A percentile compares a stretch with the other conserved stretches of the same genome.
Conservation (phyloP, 768 basidiomycete species). For the Lactarius hengduanensis region DNA sequence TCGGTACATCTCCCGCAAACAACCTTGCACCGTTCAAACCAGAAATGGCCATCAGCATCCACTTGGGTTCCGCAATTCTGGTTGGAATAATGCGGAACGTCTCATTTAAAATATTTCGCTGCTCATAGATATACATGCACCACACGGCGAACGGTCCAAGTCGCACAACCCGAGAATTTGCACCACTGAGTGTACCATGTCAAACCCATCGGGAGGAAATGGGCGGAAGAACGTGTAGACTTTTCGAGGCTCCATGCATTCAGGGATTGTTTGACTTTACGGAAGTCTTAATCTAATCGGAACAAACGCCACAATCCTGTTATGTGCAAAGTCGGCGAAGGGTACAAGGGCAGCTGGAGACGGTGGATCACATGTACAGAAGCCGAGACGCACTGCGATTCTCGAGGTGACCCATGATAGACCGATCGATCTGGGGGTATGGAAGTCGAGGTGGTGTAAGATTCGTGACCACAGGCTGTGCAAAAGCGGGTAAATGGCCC, state of each 20-base stretch:
- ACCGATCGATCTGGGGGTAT: background rate
- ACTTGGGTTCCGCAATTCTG: constrained; percentile 4
- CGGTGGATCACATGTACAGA: background rate
- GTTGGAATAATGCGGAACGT: background rate
- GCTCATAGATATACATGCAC: too few species aligned
- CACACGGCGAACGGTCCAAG: background rate
- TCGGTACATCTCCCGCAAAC: background rate
- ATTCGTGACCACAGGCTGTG: constrained; percentile 9
- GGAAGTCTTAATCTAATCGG: background rate
- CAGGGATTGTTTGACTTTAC: background rate
- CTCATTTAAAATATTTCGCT: background rate
- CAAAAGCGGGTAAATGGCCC: constrained; percentile 4
- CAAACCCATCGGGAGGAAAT: background rate
- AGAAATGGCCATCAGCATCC: background rate
- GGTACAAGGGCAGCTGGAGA: background rate
- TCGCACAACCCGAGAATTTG: background rate
- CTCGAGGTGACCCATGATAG: background rate
- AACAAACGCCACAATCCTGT: background rate
- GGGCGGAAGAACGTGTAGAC: background rate
- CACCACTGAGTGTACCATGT: too few species aligned
- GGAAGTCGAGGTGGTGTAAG: background rate
- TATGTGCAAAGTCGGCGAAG: background rate
- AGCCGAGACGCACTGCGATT: background rate
- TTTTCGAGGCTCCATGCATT: background rate
- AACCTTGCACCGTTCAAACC: background rate